These are phyloP conservation scores for Sarcodon aspratus DNA, from an alignment of 768 basidiomycete genomes.

Conservation along the genomic window DNA sequence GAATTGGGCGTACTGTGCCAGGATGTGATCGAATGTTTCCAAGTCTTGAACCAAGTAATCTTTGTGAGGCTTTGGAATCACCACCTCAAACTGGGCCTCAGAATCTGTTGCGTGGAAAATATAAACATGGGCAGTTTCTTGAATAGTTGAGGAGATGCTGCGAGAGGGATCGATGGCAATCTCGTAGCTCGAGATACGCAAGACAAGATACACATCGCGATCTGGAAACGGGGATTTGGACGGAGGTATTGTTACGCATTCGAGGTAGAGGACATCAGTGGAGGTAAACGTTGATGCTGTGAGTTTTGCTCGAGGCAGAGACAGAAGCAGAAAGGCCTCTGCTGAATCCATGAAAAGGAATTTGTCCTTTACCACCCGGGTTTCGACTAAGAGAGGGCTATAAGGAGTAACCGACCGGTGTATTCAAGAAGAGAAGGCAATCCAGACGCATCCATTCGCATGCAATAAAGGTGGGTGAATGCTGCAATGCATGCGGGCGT, in stretches of 20 bases:
- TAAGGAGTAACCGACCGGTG: no score
- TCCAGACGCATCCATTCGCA: no score
- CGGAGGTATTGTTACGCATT: constrained; percentile 45
- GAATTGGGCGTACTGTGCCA: constrained; percentile 53
- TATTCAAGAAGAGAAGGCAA: no score
- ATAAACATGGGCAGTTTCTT: constrained; percentile 21
- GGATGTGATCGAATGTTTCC: constrained; percentile 53
- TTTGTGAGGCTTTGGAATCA: constrained; percentile 18
- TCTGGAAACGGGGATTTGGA: constrained; percentile 16
- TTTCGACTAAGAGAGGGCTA: no score
- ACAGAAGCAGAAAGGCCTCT: constrained; percentile 47
- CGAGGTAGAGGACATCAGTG: constrained; percentile 38
- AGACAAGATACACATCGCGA: constrained; percentile 55
- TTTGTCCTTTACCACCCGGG: no score
- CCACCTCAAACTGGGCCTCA: constrained; percentile 13
- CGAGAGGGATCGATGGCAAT: constrained; percentile 48
- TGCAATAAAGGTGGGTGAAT: no score
- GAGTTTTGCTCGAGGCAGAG: constrained; percentile 36
- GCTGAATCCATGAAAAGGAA: constrained; percentile 3
- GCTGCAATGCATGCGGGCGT: no score
- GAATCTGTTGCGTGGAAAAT: constrained; percentile 27
- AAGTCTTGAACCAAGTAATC: constrained; percentile 38
- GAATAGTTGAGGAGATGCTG: constrained; percentile 23
- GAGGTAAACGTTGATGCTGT: constrained; percentile 18
- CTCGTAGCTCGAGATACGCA: constrained; percentile 45